Evolutionary conservation across 345 rosid species (phyloP), one percentile per base, ranked within the genome.

Genomic region (Microcos paniculata): DNA sequence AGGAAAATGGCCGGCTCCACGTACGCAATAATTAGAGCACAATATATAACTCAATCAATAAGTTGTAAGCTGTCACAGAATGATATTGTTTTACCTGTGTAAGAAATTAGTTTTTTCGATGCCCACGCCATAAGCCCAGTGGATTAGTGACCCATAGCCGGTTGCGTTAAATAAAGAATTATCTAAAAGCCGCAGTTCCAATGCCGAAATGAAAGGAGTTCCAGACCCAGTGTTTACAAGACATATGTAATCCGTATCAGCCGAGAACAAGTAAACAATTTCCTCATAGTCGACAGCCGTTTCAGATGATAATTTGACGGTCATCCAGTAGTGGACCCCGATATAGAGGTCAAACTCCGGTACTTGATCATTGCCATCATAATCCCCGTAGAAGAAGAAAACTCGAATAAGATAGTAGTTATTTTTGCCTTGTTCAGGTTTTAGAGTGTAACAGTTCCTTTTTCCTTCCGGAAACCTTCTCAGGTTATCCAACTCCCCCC

Each of bases 381-480:
- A 79, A 71, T 76, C 76, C 6, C 80, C 85, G 8, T 82, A 79
- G 4, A 0, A 15, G 68, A 82, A 82, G 42, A 6, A 21, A 21
- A 76, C 79, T 38, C 62, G 70, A 56, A 79, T 63, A 0, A 61
- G 53, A 30, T 77, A 73, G 26, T 58, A 49, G 30, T 49, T 48
- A 62, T 46, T 65, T 35, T 58, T 77, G 1, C 79, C 82, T 16
- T 51, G 28, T 10, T 77, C 42, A 7, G 76, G 74, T 23, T 58
- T 64, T 1, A 77, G 76, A 16, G 76, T 73, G 67, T 79, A 82
- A 33, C 80, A 77, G 52, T 78, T 82, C 40, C 74, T 82, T 19
- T 0, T 75, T 35, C 77, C 84, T 0, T 31, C 4, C 3, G 77
- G 77, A 1, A 82, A 78, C 62, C 40, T 49, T 72, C 80, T 78